phyloP scores from a whole-genome alignment of 1,139 yeast genomes.

The Saccharomyces hybrid region DNA sequence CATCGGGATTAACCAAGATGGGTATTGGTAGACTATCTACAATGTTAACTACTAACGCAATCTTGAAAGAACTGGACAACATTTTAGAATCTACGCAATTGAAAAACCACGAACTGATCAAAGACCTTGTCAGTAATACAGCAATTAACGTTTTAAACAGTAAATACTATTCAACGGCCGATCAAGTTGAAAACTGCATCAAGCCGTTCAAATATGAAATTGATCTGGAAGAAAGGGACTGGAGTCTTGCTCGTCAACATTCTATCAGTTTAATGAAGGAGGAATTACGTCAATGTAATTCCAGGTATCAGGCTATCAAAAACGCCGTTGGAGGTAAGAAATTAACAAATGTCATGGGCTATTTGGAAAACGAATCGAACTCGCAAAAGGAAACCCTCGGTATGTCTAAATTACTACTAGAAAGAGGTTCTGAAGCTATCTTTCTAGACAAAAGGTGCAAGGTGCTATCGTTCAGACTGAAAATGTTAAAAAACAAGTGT shows the following conservation, averaged over 20 bases:
- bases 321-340: constrained; percentile 75
- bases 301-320: constrained; percentile 53
- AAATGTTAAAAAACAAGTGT: constrained; percentile 70
- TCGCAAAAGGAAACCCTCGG: constrained; percentile 58
- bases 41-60: constrained; percentile 68
- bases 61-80: constrained; percentile 67
- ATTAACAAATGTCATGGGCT: constrained; percentile 72
- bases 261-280: constrained; percentile 67
- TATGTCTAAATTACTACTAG: constrained; percentile 61
- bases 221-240: constrained; percentile 91
- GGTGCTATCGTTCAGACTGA: constrained; percentile 65
- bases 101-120: constrained; percentile 77
- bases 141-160: constrained; percentile 70
- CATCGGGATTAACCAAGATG: constrained; percentile 76
- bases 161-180: constrained; percentile 86
- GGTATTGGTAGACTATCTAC: constrained; percentile 93
- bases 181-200: constrained; percentile 96
- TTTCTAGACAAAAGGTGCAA: constrained; percentile 69
- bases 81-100: constrained; percentile 57
- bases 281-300: constrained; percentile 77
- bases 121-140: constrained; percentile 74
- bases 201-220: constrained; percentile 96
- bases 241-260: constrained; percentile 77
- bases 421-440: constrained; percentile 77
- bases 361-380: constrained; percentile 46